Evolutionary conservation across 2,329 filamentous ascomycete species (phyloP), one percentile per base, ranked within the genome.

Genomic region (Cordyceps cateniannulata): DNA sequence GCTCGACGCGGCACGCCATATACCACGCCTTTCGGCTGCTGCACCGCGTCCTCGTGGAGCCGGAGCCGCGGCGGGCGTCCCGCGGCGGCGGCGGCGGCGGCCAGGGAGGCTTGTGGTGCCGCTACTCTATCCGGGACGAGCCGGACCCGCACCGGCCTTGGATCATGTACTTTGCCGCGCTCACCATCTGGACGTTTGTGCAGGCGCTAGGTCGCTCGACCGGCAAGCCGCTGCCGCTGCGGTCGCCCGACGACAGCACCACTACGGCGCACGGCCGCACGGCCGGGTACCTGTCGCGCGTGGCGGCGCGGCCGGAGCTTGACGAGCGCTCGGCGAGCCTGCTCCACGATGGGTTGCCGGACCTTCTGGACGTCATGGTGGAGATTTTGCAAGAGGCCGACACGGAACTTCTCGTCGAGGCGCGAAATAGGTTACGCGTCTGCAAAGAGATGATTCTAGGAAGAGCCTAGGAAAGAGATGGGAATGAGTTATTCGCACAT

Each of bases 161-260:
- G 91, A 89, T 96, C 48, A 82, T 96, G 70, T 96, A 96, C 75
- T 93, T 93, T 67, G 89, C 92, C 0, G 85, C 87, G 0, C 77
- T 96, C 58, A 89, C 91, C 53, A 91, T 96, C 12, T 96, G 91
- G 91, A 89, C 85, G 3, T 96, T 93, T 69, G 91, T 91, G 3
- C 91, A 86, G 67, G 90, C 92, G 0, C 75, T 93, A 16, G 89
- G 91, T 58, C 86, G 67, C 8, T 66, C 66, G 85, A 0, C 65
- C 53, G 77, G 87, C 49, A 76, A 75, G 49, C 73, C 72, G 10
- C 70, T 76, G 62, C 81, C 73, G 70, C 76, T 72, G 40, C 80
- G 85, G 63, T 71, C 70, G 35, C 83, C 76, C 1, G 77, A 47
- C 65, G 59, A 65, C 64, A 62, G 67, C 25, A 66, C 65, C 29